Percentiles rank a stretch among this genome's conserved stretches.
Conservation (phyloP, 495 filamentous ascomycete genomes). For the Penicillium pancosmium region DNA sequence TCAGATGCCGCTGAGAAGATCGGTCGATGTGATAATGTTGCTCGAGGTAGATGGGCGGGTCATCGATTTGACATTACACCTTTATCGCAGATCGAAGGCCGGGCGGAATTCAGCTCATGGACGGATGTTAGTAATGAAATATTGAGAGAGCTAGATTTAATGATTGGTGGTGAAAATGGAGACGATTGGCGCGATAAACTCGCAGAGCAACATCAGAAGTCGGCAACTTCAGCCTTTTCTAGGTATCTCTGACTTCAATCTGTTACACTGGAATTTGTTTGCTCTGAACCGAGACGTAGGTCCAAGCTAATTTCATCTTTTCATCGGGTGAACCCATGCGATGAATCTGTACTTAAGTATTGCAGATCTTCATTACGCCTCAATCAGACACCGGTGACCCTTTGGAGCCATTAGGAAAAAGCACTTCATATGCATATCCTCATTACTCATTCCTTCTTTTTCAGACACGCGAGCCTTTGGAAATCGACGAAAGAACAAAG, state of each 20-base stretch:
- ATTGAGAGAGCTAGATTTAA: slow-evolving; percentile 19
- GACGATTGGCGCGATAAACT: slow-evolving; percentile 23
- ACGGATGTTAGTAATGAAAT: slow-evolving; percentile 23
- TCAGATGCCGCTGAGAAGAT: slow-evolving; percentile 6
- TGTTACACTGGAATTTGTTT: no score
- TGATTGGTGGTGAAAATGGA: slow-evolving; percentile 9
- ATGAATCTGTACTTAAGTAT: no score
- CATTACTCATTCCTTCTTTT: slow-evolving; percentile 38
- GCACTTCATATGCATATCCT: slow-evolving; percentile 45
- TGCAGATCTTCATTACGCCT: slow-evolving; percentile 18
- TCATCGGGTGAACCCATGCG: no score
- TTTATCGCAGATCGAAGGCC: neutral
- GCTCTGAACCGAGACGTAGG: no score
- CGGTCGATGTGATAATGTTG: slow-evolving; percentile 5
- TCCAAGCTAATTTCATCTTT: no score
- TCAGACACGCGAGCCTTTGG: slow-evolving; percentile 25
- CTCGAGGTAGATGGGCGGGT: slow-evolving; percentile 23
- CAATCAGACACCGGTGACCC: slow-evolving; percentile 49
- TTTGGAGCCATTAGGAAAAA: slow-evolving; percentile 48
- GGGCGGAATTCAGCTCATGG: slow-evolving; percentile 1
- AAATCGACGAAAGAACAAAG: slow-evolving; percentile 37
- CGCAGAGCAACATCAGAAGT: slow-evolving; percentile 8
- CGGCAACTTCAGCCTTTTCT: neutral
- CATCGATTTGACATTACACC: slow-evolving; percentile 24
- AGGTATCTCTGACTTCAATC: neutral